These are phyloP conservation scores for Oehlia diaphana DNA, from an alignment of 192 early-diverging fungal species.

Conservation along the genomic window DNA sequence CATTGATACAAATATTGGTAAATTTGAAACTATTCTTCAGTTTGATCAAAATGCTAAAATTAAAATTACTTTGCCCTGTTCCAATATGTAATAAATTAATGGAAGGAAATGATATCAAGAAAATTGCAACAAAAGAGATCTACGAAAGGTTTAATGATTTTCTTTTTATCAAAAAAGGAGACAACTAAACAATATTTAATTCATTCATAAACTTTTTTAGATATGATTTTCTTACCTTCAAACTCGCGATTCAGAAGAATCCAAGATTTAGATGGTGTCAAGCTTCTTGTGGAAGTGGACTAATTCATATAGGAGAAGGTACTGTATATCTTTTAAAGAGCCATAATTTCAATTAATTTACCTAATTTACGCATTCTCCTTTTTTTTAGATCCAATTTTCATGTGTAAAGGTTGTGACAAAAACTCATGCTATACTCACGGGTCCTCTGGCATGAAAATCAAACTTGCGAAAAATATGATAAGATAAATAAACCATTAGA, in stretches of 20 bases:
- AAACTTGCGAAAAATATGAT: constrained; percentile 16
- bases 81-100: neutral
- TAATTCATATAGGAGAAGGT: constrained; percentile 5
- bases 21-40: too few species aligned
- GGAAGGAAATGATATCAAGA: constrained; percentile 2
- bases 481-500: constrained; percentile 1
- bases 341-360: neutral
- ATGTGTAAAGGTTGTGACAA: neutral
- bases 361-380: neutral
- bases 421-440: constrained; percentile 10
- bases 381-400: neutral
- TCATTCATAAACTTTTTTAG: neutral
- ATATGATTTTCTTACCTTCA: neutral
- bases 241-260: neutral
- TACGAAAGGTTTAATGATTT: neutral
- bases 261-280: neutral
- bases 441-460: constrained; percentile 6
- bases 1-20: too few species aligned
- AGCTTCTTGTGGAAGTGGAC: neutral
- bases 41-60: too few species aligned
- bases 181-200: too few species aligned
- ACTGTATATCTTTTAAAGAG: neutral
- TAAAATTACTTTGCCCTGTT: neutral
- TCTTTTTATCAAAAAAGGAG: neutral
- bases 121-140: neutral